These are phyloP conservation scores for Funneliformis geosporum DNA, from an alignment of 192 early-diverging fungal genomes.

Conservation along the genomic window DNA sequence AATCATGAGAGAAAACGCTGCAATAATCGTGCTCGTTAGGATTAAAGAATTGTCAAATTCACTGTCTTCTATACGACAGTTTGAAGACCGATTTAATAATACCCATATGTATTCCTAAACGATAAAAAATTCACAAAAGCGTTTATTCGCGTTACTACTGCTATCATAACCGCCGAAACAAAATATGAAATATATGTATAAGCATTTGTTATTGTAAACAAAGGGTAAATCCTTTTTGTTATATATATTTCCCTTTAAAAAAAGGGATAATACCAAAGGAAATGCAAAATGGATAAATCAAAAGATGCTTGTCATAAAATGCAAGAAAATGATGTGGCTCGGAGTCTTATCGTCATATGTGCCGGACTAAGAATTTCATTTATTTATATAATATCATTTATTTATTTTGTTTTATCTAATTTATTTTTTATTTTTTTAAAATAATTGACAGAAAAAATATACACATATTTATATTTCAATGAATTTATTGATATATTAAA, in stretches of 20 bases:
- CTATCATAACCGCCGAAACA: conserved; percentile 34
- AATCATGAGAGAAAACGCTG: conserved; percentile 53
- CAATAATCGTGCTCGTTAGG: conserved; percentile 72
- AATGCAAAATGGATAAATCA: conserved; percentile 69
- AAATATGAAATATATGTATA: not conserved
- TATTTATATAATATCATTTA: too few relatives aligned
- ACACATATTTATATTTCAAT: too few relatives aligned
- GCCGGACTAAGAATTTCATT: too few relatives aligned
- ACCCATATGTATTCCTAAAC: conserved; percentile 87
- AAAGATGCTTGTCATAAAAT: conserved; percentile 59
- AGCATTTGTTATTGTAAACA: not conserved
- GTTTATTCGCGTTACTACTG: conserved; percentile 59
- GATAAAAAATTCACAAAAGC: conserved; percentile 71
- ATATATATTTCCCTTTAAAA: too few relatives aligned
- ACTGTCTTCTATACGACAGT: conserved; percentile 62
- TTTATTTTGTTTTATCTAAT: too few relatives aligned
- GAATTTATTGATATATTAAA: too few relatives aligned
- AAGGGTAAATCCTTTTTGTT: not conserved
- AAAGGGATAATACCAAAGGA: conserved; percentile 65
- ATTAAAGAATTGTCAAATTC: conserved; percentile 70
- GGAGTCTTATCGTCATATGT: conserved; percentile 88
- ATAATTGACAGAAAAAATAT: too few relatives aligned
- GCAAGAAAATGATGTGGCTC: conserved; percentile 54
- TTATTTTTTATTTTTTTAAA: too few relatives aligned
- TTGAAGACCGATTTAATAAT: conserved; percentile 79